Conservation (phyloP, 2,329 filamentous ascomycete genomes). For the Colletotrichum agaves region DNA sequence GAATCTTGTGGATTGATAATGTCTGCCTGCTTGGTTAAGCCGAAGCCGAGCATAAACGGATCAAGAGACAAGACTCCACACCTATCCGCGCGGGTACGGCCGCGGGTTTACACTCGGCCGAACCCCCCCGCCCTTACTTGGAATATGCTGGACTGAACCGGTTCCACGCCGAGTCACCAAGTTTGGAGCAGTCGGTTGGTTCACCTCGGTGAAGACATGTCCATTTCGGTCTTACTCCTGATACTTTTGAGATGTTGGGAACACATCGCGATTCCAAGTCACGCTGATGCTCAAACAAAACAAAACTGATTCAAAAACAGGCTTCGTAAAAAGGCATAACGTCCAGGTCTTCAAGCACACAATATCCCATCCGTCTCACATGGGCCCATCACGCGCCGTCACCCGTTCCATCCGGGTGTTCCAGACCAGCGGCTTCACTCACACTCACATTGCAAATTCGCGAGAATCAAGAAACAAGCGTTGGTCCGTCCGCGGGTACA, state of each 20-base stretch:
- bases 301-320: no score
- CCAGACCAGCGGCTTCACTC: neutral
- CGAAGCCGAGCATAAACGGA: conserved; percentile 7
- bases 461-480: conserved; percentile 19
- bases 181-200: neutral
- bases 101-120: conserved; percentile 16
- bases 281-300: neutral
- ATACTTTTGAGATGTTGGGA: neutral
- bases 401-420: no score
- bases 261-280: neutral
- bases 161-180: neutral
- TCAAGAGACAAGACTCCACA: conserved; percentile 14
- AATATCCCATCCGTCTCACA: neutral
- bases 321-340: neutral
- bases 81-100: conserved; percentile 24
- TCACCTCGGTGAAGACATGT: conserved; percentile 9
- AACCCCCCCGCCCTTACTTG: neutral
- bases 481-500: conserved; percentile 23
- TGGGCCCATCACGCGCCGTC: no score
- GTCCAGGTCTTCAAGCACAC: neutral
- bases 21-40: conserved; percentile 29
- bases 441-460: neutral
- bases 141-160: neutral
- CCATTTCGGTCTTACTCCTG: no score
- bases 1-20: neutral